These are phyloP conservation scores for Harrya chromipes DNA, from an alignment of 768 basidiomycete species.

Conservation along the genomic window DNA sequence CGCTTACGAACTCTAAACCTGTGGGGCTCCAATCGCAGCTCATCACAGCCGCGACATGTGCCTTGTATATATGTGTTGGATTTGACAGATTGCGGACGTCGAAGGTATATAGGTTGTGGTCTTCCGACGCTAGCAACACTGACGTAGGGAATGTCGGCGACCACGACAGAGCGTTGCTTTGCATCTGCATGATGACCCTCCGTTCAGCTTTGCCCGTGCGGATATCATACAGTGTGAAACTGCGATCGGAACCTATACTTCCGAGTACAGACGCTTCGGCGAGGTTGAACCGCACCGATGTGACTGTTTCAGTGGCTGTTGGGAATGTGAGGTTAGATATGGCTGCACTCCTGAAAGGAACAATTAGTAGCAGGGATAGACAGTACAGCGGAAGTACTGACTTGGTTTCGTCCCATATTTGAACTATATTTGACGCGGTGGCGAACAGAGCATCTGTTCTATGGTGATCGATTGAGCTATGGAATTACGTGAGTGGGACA, in stretches of 20 bases:
- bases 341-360: slow-evolving; percentile 62
- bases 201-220: slow-evolving; percentile 95
- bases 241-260: slow-evolving; percentile 90
- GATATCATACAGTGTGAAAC: slow-evolving; percentile 95
- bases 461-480: slow-evolving; percentile 92
- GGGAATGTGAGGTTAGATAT: slow-evolving; percentile 87
- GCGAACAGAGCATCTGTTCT: slow-evolving; percentile 86
- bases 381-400: slow-evolving; percentile 23
- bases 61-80: slow-evolving; percentile 94
- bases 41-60: slow-evolving; percentile 95
- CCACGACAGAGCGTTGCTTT: slow-evolving; percentile 88
- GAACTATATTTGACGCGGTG: slow-evolving; percentile 89
- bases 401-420: slow-evolving; percentile 98
- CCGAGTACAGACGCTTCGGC: slow-evolving; percentile 95
- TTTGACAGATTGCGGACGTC: slow-evolving; percentile 82
- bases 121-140: slow-evolving; percentile 93
- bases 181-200: slow-evolving; percentile 91
- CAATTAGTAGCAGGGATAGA: slow-evolving; percentile 6
- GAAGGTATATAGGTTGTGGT: slow-evolving; percentile 97
- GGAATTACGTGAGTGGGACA: not conserved
- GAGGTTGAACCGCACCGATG: slow-evolving; percentile 86
- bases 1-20: slow-evolving; percentile 92
- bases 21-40: slow-evolving; percentile 97
- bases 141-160: slow-evolving; percentile 94
- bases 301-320: slow-evolving; percentile 84